Evolutionary conservation across 2,329 filamentous ascomycete species (phyloP).

Genomic region (Colletotrichum caudatum): DNA sequence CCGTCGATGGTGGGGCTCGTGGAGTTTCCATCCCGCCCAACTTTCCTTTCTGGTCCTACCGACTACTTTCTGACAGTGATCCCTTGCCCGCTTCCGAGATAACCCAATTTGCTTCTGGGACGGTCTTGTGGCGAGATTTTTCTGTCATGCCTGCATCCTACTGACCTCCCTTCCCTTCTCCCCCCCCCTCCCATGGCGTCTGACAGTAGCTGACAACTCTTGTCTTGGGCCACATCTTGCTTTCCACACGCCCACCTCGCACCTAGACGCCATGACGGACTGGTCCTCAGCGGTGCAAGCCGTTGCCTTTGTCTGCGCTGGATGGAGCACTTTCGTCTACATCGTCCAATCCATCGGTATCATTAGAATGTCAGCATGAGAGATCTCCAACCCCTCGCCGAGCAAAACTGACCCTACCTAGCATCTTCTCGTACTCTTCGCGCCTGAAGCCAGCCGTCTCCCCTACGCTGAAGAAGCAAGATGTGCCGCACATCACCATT

Average conservation of each 20-base stretch:
- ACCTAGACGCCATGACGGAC: conserved; percentile 22
- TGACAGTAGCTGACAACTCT: conserved; percentile 44
- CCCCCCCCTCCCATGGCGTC: conserved; percentile 5
- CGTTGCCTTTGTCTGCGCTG: conserved; percentile 61
- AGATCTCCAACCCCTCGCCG: background rate
- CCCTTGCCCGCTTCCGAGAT: background rate
- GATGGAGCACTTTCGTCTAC: conserved; percentile 66
- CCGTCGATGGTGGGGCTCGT: conserved; percentile 25
- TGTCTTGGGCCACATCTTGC: conserved; percentile 39
- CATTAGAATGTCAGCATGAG: conserved; percentile 62
- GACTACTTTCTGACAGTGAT: conserved; percentile 8
- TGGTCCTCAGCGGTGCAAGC: conserved; percentile 49
- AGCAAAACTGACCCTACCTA: conserved; percentile 38
- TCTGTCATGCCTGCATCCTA: background rate
- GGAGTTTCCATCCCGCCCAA: conserved; percentile 24
- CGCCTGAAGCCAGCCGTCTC: conserved; percentile 64
- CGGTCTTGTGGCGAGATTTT: background rate
- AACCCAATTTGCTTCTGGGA: background rate
- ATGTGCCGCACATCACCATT: conserved; percentile 85
- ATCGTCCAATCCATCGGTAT: conserved; percentile 68
- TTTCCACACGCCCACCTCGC: conserved; percentile 5
- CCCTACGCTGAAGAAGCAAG: conserved; percentile 60
- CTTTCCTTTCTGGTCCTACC: conserved; percentile 13
- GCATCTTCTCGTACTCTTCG: conserved; percentile 66
- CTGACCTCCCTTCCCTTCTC: background rate